Conservation (phyloP, 2,329 filamentous ascomycete species). For the Talaromyces sp. region DNA sequence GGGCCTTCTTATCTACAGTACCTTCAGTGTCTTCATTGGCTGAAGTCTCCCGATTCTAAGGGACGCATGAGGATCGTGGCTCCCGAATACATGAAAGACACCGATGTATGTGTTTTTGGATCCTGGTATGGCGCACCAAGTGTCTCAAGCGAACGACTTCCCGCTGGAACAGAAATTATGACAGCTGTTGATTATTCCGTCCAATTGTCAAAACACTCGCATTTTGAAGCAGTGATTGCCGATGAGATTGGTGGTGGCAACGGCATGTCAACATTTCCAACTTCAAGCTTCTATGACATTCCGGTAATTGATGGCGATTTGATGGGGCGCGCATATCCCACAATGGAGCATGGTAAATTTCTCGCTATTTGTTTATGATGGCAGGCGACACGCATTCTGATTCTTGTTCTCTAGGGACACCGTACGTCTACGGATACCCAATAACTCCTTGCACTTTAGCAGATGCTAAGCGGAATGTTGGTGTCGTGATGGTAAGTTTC, state of each 20-base stretch:
- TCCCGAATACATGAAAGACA: slow-evolving; percentile 30
- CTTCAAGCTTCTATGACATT: slow-evolving; percentile 26
- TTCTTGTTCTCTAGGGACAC: slow-evolving; percentile 33
- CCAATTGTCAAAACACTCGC: slow-evolving; percentile 28
- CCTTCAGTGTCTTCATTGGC: slow-evolving; percentile 41
- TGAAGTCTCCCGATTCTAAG: slow-evolving; percentile 30
- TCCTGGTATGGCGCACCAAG: slow-evolving; percentile 41
- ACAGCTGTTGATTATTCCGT: slow-evolving; percentile 34
- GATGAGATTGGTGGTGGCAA: slow-evolving; percentile 38
- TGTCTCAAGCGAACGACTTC: slow-evolving; percentile 29
- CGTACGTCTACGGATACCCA: slow-evolving; percentile 42
- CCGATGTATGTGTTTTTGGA: slow-evolving; percentile 40
- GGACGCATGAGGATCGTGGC: slow-evolving; percentile 23
- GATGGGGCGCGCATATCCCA: slow-evolving; percentile 38
- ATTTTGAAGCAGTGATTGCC: slow-evolving; percentile 35
- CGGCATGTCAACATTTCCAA: slow-evolving; percentile 33
- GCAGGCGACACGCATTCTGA: neutral
- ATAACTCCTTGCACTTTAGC: slow-evolving; percentile 37
- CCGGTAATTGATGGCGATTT: slow-evolving; percentile 47
- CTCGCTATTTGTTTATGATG: neutral
- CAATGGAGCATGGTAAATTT: slow-evolving; percentile 17
- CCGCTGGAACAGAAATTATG: slow-evolving; percentile 26
- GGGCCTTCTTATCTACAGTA: slow-evolving; percentile 45
- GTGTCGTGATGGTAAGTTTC: slow-evolving; percentile 24
- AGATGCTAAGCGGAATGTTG: slow-evolving; percentile 42